These are phyloP conservation scores for Phytophthora nicotianae DNA, from an alignment of 352 stramenopile species.

Conservation along the genomic window DNA sequence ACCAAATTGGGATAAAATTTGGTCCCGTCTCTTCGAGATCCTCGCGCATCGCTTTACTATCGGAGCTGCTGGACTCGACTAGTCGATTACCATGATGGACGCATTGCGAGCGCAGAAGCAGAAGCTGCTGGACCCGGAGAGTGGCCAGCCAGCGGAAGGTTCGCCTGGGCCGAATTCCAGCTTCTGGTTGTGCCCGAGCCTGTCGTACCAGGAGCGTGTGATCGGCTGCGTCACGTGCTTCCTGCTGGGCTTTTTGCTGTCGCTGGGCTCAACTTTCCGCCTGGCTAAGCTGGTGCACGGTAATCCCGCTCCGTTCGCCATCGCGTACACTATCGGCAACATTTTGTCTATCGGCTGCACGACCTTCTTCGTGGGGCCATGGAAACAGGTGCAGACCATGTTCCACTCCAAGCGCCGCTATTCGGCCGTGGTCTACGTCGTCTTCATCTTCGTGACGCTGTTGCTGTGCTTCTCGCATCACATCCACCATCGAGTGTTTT, in stretches of 20 bases:
- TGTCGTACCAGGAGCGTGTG: slow-evolving; percentile 86
- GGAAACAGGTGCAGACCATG: slow-evolving; percentile 85
- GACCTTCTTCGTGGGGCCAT: slow-evolving; percentile 87
- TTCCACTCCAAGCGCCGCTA: slow-evolving; percentile 77
- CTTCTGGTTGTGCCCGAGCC: slow-evolving; percentile 61
- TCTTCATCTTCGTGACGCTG: slow-evolving; percentile 82
- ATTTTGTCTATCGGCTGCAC: slow-evolving; percentile 79
- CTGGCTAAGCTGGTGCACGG: slow-evolving; percentile 76
- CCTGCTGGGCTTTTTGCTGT: slow-evolving; percentile 79
- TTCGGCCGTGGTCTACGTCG: slow-evolving; percentile 75
- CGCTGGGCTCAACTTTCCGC: slow-evolving; percentile 82
- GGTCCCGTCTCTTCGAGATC: neutral
- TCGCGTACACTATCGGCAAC: slow-evolving; percentile 89
- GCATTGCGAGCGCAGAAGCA: slow-evolving; percentile 70
- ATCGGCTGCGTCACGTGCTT: slow-evolving; percentile 86
- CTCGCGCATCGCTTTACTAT: slow-evolving; percentile 2
- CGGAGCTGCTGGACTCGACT: neutral
- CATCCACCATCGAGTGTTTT: slow-evolving; percentile 68
- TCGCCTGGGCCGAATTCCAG: slow-evolving; percentile 35
- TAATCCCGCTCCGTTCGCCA: slow-evolving; percentile 82
- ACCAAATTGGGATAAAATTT: neutral
- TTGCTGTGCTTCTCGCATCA: slow-evolving; percentile 72
- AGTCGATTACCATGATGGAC: slow-evolving; percentile 62
- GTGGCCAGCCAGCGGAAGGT: slow-evolving; percentile 38
- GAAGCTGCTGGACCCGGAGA: slow-evolving; percentile 81